Evolutionary conservation across 2,329 filamentous ascomycete genomes (phyloP).

Genomic region (Chaetomiaceae sp.): DNA sequence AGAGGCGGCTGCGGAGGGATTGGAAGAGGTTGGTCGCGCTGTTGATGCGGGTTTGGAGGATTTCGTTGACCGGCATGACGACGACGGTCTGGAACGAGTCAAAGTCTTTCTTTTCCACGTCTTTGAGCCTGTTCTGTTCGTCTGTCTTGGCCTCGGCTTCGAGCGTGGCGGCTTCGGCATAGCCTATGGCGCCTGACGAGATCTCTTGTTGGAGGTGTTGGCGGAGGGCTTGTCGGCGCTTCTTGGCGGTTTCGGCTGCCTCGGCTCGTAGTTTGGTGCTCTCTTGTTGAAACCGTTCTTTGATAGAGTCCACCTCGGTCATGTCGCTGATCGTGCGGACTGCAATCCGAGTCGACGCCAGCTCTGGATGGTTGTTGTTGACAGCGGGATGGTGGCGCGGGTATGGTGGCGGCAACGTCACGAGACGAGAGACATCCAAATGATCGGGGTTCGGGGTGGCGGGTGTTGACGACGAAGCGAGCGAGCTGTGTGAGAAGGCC

Average conservation of each 20-base stretch:
- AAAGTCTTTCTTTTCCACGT: constrained; percentile 73
- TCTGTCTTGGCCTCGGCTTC: constrained; percentile 68
- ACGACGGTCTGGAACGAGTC: constrained; percentile 80
- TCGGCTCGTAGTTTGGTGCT: constrained; percentile 57
- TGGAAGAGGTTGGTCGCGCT: constrained; percentile 74
- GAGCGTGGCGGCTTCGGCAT: constrained; percentile 75
- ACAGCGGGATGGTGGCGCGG: constrained; percentile 92
- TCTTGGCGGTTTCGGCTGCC: constrained; percentile 44
- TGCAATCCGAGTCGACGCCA: constrained; percentile 69
- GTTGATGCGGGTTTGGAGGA: constrained; percentile 70
- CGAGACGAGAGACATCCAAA: constrained; percentile 83
- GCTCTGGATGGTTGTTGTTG: constrained; percentile 89
- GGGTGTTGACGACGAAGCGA: constrained; percentile 42
- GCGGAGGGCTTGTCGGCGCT: constrained; percentile 61
- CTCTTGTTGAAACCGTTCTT: constrained; percentile 55
- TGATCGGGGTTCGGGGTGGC: constrained; percentile 48
- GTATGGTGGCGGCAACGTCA: constrained; percentile 90
- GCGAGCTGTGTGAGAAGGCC: constrained; percentile 37
- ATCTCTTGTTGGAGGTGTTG: constrained; percentile 76
- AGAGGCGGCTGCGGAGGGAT: constrained; percentile 66
- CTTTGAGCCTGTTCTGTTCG: constrained; percentile 67
- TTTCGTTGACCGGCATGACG: constrained; percentile 75
- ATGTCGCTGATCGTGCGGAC: constrained; percentile 73
- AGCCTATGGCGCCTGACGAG: constrained; percentile 70
- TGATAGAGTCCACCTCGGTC: constrained; percentile 64